Base-by-base conservation (phyloP, 495 filamentous ascomycete species). In the Durotheca rogersii region DNA sequence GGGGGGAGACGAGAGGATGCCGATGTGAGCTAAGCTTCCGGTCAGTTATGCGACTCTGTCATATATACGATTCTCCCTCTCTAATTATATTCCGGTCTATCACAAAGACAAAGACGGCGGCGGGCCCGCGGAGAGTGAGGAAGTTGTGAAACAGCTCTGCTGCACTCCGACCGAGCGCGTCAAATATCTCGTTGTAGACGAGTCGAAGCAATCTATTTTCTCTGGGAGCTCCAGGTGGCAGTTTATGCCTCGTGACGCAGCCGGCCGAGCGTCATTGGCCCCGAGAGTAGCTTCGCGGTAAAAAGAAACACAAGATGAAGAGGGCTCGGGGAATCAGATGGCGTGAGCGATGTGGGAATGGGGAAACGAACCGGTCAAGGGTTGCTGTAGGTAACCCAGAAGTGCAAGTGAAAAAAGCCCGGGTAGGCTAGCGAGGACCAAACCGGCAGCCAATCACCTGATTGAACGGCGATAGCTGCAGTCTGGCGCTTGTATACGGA, bases 41-140 rank as follows among this genome's bases (percentile, higher is more conserved):
- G 63, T 58, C 47, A 53, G 47, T 23, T 48, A 52, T 60, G 60
- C 52, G 56, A 56, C 62, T 66, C 60, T 55, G 48, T 51, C 40
- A 52, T 32, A 23, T 40, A 51, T 46, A 50, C 32, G 29, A 23
- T 48, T 25, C 42, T 34, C 50, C 47, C 30, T 51, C 41, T 46
- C 44, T 46, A 45, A 52, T 36, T 43, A 53, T 47, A 47, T 47
- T 25, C 40, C 52, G 41, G 36, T 38, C 49, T 42, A 43, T 45
- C 44, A 58, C 48, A 58, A 51, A 50, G 46, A 36, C 45, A 41
- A 42, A n/a, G n/a, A n/a, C n/a, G n/a, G n/a, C n/a, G n/a, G n/a
- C n/a, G n/a, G n/a, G n/a, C n/a, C n/a, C n/a, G n/a, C n/a, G n/a
- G n/a, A n/a, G n/a, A n/a, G n/a, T n/a, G n/a, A 38, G 11, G 7